phyloP scores from a whole-genome alignment of 805 yeast species.

The Kuraishia molischiana region DNA sequence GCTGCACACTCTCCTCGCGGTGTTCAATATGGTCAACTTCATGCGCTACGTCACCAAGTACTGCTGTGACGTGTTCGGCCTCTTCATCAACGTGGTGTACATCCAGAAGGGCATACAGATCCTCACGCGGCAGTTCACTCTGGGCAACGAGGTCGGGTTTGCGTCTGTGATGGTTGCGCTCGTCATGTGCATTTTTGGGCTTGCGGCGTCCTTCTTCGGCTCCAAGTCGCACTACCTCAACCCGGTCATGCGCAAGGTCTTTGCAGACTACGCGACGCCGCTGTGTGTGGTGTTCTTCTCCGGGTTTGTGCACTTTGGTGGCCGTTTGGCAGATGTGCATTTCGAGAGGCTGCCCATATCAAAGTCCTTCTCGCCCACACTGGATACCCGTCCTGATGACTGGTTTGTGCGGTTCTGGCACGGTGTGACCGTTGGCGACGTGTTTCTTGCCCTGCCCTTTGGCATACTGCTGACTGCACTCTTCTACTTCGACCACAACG shows the following conservation, averaged over 20 bases:
- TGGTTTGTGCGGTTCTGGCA: conserved; percentile 78
- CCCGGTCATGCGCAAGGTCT: conserved; percentile 50
- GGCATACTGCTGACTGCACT: conserved; percentile 75
- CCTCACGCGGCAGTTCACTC: conserved; percentile 55
- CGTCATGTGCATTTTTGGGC: conserved; percentile 70
- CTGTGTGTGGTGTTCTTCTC: conserved; percentile 79
- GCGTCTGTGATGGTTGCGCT: conserved; percentile 68
- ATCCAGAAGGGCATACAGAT: conserved; percentile 88
- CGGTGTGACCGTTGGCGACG: conserved; percentile 56
- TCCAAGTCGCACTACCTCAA: conserved; percentile 50
- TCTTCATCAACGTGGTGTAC: conserved; percentile 81
- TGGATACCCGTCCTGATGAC: conserved; percentile 37
- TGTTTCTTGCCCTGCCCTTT: conserved; percentile 88
- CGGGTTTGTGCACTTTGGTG: conserved; percentile 90
- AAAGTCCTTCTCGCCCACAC: conserved; percentile 68
- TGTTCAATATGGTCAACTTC: conserved; percentile 56
- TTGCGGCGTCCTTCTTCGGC: conserved; percentile 50
- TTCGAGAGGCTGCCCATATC: conserved; percentile 62
- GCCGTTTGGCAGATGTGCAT: conserved; percentile 45
- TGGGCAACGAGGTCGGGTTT: conserved; percentile 41
- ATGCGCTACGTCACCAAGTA: conserved; percentile 67
- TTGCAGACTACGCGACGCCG: conserved; percentile 85
- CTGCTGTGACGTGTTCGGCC: conserved; percentile 90
- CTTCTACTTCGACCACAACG: conserved; percentile 93
- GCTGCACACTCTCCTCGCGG: conserved; percentile 65